These are phyloP conservation scores for Hyphodiscus hymeniophilus DNA, from an alignment of 495 filamentous ascomycete genomes.

Conservation along the genomic window DNA sequence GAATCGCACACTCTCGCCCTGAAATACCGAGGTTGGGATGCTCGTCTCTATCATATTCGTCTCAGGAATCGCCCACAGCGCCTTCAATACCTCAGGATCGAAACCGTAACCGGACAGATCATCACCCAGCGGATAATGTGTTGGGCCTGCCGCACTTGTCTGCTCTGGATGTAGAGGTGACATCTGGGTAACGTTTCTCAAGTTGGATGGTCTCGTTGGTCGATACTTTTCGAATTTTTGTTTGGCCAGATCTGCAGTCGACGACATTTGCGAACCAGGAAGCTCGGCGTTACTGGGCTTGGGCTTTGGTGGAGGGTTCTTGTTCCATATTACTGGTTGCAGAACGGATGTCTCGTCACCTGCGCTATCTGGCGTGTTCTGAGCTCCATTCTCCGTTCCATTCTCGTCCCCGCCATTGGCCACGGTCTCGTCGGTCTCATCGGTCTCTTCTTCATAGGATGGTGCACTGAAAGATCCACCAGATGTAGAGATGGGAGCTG, in stretches of 20 bases:
- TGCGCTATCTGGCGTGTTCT: background rate
- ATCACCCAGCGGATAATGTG: no score
- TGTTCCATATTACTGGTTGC: background rate
- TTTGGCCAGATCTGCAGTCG: conserved; percentile 1
- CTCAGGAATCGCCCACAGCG: no score
- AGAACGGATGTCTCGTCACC: background rate
- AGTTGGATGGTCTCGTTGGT: background rate
- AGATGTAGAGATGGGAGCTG: background rate
- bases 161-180: conserved; percentile 1
- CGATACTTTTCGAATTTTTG: background rate
- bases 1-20: no score
- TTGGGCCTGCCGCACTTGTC: background rate
- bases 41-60: no score
- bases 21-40: no score
- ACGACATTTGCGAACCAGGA: background rate
- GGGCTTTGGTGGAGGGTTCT: conserved; percentile 17
- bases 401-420: background rate
- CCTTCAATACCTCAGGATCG: no score
- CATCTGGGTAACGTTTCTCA: conserved; percentile 11
- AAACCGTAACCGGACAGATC: no score
- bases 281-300: conserved; percentile 14
- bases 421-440: background rate
- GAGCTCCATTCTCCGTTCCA: background rate
- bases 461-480: background rate
- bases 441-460: background rate